Base-by-base conservation (phyloP, 2,329 filamentous ascomycete species). In the Claviceps monticola region DNA sequence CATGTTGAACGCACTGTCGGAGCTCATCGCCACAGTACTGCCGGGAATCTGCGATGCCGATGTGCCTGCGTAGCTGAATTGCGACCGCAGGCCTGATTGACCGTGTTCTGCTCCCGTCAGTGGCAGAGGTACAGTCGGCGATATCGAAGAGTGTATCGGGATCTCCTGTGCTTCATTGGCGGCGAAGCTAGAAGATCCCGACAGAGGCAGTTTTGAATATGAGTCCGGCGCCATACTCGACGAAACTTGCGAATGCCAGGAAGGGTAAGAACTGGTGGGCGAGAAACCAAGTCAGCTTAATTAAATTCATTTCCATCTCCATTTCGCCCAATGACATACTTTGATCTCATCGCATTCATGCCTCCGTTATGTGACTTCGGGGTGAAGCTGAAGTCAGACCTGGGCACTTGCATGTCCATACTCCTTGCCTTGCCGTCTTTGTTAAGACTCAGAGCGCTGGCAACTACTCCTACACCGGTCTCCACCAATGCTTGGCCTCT, bases 401-500 rank as follows among this genome's bases (percentile, higher is more conserved):
- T 69, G 4, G 78, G 77, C 51, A 79, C 64, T 55, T 80, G 76
- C 56, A 79, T 66, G 54, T 79, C 76, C 37, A 78, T 62, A 41
- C 61, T 61, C 48, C 76, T 69, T 4, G 73, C 62, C 60, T 80
- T 78, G 23, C 67, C 66, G 50, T 80, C 78, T 51, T 76, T 73
- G 61, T 80, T 80, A 46, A 74, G 69, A 2, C 70, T 68, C 43
- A 80, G 61, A 9, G 77, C 73, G 6, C 78, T 77, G 5, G 78
- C 77, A 45, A 81, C 78, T 53, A 82, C 78, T 6, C 78, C 78
- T 36, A 81, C 61, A 2, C 78, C 78, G 0, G 76, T 80, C 62
- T 81, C 78, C n/a, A 82, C 78, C 46, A 83, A 70, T 38, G 82
- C 82, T 64, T 93, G 90, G 42, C 88, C 82, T n/a, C 84, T 77